Conservation (phyloP, 2,329 filamentous ascomycete species). For the Fusarium mundagurra region DNA sequence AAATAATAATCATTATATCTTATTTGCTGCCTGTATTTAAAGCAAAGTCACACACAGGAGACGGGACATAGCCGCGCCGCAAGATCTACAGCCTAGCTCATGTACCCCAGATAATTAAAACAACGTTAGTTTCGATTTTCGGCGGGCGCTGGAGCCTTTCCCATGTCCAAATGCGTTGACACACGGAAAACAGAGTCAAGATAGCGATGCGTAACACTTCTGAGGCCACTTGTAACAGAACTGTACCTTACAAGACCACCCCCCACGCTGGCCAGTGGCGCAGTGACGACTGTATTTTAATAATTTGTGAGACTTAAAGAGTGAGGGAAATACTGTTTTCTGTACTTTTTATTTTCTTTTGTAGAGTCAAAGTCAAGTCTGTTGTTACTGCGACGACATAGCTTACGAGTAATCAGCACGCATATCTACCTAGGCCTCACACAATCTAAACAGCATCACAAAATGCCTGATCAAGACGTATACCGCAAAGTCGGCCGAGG, state of each 20-base stretch:
- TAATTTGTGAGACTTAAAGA: constrained; percentile 1
- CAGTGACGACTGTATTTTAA: constrained; percentile 9
- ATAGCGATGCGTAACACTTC: constrained; percentile 10
- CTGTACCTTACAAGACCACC: not conserved
- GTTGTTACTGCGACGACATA: not conserved
- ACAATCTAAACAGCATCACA: not conserved
- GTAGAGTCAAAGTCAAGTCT: not conserved
- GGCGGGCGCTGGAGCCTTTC: constrained; percentile 38
- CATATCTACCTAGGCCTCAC: not conserved
- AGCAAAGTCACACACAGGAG: not conserved
- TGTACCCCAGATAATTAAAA: constrained; percentile 43
- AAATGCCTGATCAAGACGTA: constrained; percentile 50
- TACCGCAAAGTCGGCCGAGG: constrained; percentile 67
- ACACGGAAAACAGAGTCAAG: constrained; percentile 40
- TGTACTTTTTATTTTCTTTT: not conserved
- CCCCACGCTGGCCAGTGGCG: constrained; percentile 31
- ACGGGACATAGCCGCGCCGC: not conserved
- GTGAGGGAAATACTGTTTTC: not conserved
- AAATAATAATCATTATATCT: not conserved
- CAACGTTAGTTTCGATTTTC: constrained; percentile 20
- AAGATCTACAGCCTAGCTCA: constrained; percentile 36
- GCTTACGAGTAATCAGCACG: not conserved
- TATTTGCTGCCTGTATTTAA: not conserved
- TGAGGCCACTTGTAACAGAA: constrained; percentile 8
- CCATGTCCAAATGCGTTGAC: constrained; percentile 43